Evolutionary conservation across 2,329 filamentous ascomycete genomes (phyloP).

Genomic region (Fusarium liriodendri): DNA sequence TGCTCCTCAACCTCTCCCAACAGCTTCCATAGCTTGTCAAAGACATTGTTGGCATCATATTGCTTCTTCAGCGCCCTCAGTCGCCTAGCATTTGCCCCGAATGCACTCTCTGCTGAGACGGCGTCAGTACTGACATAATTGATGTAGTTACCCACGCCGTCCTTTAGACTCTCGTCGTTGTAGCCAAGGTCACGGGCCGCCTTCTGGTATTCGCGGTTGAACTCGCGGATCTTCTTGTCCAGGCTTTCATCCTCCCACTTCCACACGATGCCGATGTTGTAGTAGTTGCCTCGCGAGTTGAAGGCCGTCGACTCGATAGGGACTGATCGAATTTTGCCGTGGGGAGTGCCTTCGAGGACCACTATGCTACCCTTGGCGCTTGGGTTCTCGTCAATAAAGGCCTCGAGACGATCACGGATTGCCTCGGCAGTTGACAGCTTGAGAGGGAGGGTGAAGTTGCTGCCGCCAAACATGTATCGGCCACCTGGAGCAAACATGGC

Average conservation of each 20-base stretch:
- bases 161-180: slow-evolving; percentile 24
- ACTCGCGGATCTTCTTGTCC: slow-evolving; percentile 32
- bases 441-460: slow-evolving; percentile 56
- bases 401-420: slow-evolving; percentile 29
- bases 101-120: slow-evolving; percentile 34
- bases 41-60: slow-evolving; percentile 35
- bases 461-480: slow-evolving; percentile 54
- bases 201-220: slow-evolving; percentile 37
- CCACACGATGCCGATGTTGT: slow-evolving; percentile 33
- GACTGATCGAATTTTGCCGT: slow-evolving; percentile 19
- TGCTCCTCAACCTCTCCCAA: slow-evolving; percentile 32
- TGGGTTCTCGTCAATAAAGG: slow-evolving; percentile 27
- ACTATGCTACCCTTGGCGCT: slow-evolving; percentile 23
- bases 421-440: slow-evolving; percentile 35
- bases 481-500: slow-evolving; percentile 50
- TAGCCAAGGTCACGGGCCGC: slow-evolving; percentile 34
- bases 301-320: slow-evolving; percentile 36
- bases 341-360: slow-evolving; percentile 36
- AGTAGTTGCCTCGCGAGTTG: slow-evolving; percentile 41
- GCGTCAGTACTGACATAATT: slow-evolving; percentile 30
- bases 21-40: slow-evolving; percentile 40
- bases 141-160: slow-evolving; percentile 35
- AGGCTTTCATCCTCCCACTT: slow-evolving; percentile 28
- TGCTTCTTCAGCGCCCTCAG: slow-evolving; percentile 33
- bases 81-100: slow-evolving; percentile 29